Evolutionary conservation across 2,329 filamentous ascomycete genomes (phyloP).

Genomic region (Colletotrichum filicis): DNA sequence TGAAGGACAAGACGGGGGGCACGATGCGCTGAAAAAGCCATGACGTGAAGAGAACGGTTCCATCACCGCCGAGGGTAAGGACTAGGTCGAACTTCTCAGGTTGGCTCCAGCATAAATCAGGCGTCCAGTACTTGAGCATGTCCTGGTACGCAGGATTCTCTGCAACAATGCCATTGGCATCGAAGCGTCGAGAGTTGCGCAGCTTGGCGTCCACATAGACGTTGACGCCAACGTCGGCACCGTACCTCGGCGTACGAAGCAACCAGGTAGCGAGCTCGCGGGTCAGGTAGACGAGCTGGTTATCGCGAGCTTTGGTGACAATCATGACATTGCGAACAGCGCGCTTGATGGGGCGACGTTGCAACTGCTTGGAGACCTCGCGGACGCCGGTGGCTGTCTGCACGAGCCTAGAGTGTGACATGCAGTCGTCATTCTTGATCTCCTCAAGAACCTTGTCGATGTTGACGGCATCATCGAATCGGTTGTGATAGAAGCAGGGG

Average conservation of each 20-base stretch:
- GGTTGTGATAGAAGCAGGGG: constrained; percentile 97
- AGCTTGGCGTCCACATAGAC: constrained; percentile 99
- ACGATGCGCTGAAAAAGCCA: constrained; percentile 94
- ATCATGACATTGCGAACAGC: constrained; percentile 97
- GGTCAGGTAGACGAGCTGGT: constrained; percentile 89
- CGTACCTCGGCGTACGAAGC: constrained; percentile 88
- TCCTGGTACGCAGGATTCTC: constrained; percentile 80
- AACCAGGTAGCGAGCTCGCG: constrained; percentile 90
- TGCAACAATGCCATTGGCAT: constrained; percentile 76
- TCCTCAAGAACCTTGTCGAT: constrained; percentile 95
- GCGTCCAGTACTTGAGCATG: constrained; percentile 96
- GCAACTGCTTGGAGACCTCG: constrained; percentile 95
- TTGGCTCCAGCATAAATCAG: constrained; percentile 91
- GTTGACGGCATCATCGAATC: constrained; percentile 96
- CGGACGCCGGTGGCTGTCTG: constrained; percentile 95
- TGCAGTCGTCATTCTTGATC: constrained; percentile 86
- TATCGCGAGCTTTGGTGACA: constrained; percentile 96
- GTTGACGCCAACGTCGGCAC: constrained; percentile 89
- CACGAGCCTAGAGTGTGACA: constrained; percentile 93
- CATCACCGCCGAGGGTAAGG: constrained; percentile 86
- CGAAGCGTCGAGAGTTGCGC: constrained; percentile 87
- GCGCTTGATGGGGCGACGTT: constrained; percentile 89
- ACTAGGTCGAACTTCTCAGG: constrained; percentile 98
- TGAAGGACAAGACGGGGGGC: constrained; percentile 86
- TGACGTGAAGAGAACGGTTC: constrained; percentile 87